Conservation (phyloP, 2,329 filamentous ascomycete genomes). For the Monilinia fructicola region DNA sequence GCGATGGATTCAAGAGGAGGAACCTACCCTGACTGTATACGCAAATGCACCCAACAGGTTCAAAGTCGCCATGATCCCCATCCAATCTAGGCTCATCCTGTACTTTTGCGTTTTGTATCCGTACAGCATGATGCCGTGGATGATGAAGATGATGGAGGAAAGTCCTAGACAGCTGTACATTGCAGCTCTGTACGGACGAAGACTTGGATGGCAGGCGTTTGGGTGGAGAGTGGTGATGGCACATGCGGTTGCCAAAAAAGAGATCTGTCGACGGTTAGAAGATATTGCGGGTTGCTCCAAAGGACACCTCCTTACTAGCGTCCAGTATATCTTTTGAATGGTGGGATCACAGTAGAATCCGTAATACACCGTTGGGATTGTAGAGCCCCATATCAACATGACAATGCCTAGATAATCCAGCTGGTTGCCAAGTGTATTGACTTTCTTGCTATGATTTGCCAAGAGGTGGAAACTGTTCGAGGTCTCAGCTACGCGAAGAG, state of each 20-base stretch:
- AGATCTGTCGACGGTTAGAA: background rate
- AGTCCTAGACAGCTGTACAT: slow-evolving; percentile 19
- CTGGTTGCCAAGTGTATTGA: slow-evolving; percentile 42
- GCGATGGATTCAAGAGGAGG: background rate
- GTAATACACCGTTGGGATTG: slow-evolving; percentile 45
- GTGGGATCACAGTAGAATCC: slow-evolving; percentile 45
- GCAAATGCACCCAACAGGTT: slow-evolving; percentile 23
- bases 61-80: slow-evolving; percentile 21
- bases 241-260: background rate
- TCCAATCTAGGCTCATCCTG: slow-evolving; percentile 27
- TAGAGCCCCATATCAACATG: slow-evolving; percentile 44
- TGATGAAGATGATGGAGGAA: slow-evolving; percentile 3
- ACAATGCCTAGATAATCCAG: slow-evolving; percentile 45
- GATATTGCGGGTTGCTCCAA: background rate
- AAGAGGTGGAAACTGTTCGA: slow-evolving; percentile 40
- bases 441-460: slow-evolving; percentile 43
- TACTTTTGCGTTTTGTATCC: slow-evolving; percentile 22
- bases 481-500: background rate
- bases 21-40: slow-evolving; percentile 13
- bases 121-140: slow-evolving; percentile 43
- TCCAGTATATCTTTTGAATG: slow-evolving; percentile 42
- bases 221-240: slow-evolving; percentile 2
- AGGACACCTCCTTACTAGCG: background rate
- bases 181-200: slow-evolving; percentile 1
- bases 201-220: background rate